These are phyloP conservation scores for Cenchrus purpureus DNA, from an alignment of 176 grass and related monocot species.

Conservation along the genomic window DNA sequence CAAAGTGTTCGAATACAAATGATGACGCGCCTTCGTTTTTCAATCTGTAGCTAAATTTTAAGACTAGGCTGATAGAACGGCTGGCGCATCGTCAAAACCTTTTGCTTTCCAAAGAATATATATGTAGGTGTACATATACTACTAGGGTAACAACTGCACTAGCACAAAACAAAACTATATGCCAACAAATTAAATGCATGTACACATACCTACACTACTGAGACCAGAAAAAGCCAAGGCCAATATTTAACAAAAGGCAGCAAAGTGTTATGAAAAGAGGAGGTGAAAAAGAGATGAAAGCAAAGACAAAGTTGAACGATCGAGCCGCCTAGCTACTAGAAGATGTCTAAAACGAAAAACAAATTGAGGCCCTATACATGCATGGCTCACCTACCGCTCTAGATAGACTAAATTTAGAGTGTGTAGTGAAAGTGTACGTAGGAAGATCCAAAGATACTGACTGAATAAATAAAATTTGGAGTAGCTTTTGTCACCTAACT, in stretches of 20 bases:
- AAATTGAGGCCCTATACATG: conserved; percentile 30
- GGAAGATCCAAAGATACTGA: conserved; percentile 12
- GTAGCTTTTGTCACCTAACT: conserved; percentile 10
- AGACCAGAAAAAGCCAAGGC: not conserved
- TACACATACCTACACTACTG: not conserved
- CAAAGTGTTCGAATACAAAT: conserved; percentile 11
- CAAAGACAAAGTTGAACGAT: conserved; percentile 31
- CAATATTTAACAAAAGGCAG: not conserved
- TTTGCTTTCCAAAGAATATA: not conserved
- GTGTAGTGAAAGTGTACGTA: conserved; percentile 15
- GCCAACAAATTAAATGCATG: not conserved
- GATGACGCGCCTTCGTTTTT: not conserved
- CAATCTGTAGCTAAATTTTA: not conserved
- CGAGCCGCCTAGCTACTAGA: conserved; percentile 27
- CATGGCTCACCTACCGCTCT: conserved; percentile 46
- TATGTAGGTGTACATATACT: not conserved
- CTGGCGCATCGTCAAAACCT: not conserved
- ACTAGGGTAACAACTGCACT: conserved; percentile 15
- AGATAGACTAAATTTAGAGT: conserved; percentile 27
- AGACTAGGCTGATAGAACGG: not conserved
- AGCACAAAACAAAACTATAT: not conserved
- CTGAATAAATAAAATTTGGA: not conserved
- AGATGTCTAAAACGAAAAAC: conserved; percentile 29
- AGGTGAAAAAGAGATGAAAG: not conserved
- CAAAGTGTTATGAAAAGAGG: conserved; percentile 5